Base-by-base conservation (phyloP, 2,329 filamentous ascomycete genomes). In the Cyphellophora attinorum region DNA sequence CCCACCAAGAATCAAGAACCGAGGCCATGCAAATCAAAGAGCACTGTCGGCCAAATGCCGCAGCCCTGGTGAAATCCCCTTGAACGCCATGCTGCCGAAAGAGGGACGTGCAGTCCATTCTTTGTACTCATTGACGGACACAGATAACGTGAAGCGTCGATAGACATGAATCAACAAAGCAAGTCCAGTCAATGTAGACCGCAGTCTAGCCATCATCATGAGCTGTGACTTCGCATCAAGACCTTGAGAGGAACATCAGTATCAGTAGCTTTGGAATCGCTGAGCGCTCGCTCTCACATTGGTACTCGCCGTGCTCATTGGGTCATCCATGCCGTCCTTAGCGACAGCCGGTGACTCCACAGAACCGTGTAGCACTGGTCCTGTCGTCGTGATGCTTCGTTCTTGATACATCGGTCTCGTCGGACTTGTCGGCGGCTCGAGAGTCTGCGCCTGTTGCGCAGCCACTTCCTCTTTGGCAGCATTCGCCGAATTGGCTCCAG, bases 371-470 rank as follows among this genome's bases (percentile, higher is more conserved):
- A 59, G 64, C 37, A 77, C 60, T 8, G 72, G 67, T 31, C 79
- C 80, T 29, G 72, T 70, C 37, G 76, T 78, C n/a, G 82, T 86
- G 48, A 79, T 74, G 11, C 83, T 72, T 40, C 83, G 70, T 32
- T 68, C 62, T 47, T 82, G 65, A 41, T 76, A 52, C n/a, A 59
- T 55, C 25, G 76, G 76, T 38, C 77, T 39, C 14, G 37, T 19
- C 12, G 29, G 15, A n/a, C 33, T 33, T 6, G 14, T 35, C 17
- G 39, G 21, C 19, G 29, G 33, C 30, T 30, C 29, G 27, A 16
- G 11, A 3, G 14, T 16, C 27, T 29, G 18, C 17, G 16, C 25
- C 5, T 11, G n/a, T 14, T 39, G 19, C n/a, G n/a, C 6, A 5
- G 29, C 21, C 5, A 25, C 18, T n/a, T 33, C 10, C 10, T 34